These are phyloP conservation scores for Harrya chromipes DNA, from an alignment of 768 basidiomycete species.

Conservation along the genomic window DNA sequence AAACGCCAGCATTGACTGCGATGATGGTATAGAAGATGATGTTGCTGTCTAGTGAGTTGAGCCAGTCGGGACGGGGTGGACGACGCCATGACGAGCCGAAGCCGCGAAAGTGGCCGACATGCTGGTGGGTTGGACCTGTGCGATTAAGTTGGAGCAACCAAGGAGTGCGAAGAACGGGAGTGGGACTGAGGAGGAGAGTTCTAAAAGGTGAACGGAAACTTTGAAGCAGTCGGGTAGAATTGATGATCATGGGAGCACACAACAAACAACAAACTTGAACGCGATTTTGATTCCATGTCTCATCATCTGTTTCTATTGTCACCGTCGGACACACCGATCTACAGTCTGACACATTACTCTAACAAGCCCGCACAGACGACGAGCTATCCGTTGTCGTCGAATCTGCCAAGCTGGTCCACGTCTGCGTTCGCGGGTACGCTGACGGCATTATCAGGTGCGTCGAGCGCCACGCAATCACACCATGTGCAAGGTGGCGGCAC, in stretches of 20 bases:
- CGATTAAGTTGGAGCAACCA: conserved; percentile 11
- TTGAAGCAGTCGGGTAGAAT: conserved; percentile 4
- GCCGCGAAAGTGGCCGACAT: conserved; percentile 2
- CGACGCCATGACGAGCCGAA: conserved; percentile 26
- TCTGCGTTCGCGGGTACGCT: conserved; percentile 89
- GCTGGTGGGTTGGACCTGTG: conserved; percentile 23
- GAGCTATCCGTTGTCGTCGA: conserved; percentile 71
- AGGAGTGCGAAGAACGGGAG: background rate
- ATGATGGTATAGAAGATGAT: conserved; percentile 63
- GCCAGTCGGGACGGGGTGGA: conserved; percentile 29
- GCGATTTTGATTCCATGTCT: conserved; percentile 54
- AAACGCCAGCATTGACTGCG: conserved; percentile 60
- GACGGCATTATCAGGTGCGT: conserved; percentile 82
- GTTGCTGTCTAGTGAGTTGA: conserved; percentile 54
- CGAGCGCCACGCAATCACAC: conserved; percentile 62
- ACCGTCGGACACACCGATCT: conserved; percentile 83
- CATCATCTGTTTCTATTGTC: conserved; percentile 85
- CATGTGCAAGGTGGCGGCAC: conserved; percentile 62
- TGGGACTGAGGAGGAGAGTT: background rate
- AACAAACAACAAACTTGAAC: conserved; percentile 17
- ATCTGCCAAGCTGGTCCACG: conserved; percentile 87
- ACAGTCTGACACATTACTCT: conserved; percentile 79
- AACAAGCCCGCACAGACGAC: conserved; percentile 62
- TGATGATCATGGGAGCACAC: background rate
- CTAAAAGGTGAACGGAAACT: conserved; percentile 3